Conservation (phyloP, 805 yeast genomes). For the Candida morakotiae region DNA sequence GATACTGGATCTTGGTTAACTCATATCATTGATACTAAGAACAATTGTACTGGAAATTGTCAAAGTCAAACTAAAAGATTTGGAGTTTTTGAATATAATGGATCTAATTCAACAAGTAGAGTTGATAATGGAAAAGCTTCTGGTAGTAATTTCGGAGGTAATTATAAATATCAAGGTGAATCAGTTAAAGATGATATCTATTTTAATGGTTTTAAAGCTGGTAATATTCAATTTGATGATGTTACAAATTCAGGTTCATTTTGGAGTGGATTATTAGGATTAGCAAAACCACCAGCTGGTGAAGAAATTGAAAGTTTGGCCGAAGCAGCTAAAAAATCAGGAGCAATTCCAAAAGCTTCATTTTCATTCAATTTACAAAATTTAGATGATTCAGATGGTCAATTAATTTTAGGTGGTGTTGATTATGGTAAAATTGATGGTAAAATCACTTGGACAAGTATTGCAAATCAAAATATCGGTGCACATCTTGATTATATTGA, state of each 20-base stretch:
- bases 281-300: neutral
- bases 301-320: neutral
- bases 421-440: slow-evolving; percentile 3
- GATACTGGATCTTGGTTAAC: too few species aligned
- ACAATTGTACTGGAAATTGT: too few species aligned
- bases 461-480: neutral
- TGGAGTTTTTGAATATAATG: too few species aligned
- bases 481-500: neutral
- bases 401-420: slow-evolving; percentile 4
- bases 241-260: neutral
- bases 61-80: too few species aligned
- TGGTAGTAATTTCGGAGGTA: too few species aligned
- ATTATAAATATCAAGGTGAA: neutral
- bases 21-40: too few species aligned
- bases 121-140: too few species aligned
- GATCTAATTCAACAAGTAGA: too few species aligned
- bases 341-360: neutral
- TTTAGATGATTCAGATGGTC: neutral
- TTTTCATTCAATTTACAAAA: neutral
- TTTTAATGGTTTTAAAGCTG: neutral
- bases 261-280: neutral
- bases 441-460: neutral
- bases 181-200: neutral
- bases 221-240: neutral
- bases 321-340: neutral